These are phyloP conservation scores for Penstemon newberryi DNA, from an alignment of 257 asterid species.

Conservation along the genomic window DNA sequence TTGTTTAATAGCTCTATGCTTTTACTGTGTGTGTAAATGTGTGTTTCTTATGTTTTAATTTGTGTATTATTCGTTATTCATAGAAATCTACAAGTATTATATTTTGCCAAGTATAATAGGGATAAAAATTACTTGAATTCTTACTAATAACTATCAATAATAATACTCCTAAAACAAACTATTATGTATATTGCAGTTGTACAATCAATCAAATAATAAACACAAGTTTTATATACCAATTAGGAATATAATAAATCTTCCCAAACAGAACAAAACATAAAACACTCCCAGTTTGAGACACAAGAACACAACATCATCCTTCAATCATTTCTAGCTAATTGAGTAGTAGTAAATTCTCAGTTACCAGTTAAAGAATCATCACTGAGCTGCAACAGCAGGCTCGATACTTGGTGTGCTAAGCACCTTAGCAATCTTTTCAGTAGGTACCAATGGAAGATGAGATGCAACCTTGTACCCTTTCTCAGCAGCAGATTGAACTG, in stretches of 20 bases:
- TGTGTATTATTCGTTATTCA: too few species aligned
- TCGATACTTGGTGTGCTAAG: slow-evolving; percentile 28
- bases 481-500: slow-evolving; percentile 61
- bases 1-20: too few species aligned
- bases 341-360: neutral
- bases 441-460: slow-evolving; percentile 79
- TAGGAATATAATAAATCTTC: neutral
- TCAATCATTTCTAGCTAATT: neutral
- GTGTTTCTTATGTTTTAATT: neutral
- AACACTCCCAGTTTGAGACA: neutral
- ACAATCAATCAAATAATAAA: neutral
- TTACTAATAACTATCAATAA: neutral
- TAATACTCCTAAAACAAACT: neutral
- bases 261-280: neutral
- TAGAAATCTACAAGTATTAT: too few species aligned
- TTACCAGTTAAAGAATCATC: neutral
- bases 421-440: slow-evolving; percentile 68
- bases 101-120: too few species aligned
- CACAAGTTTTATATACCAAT: neutral
- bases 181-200: too few species aligned
- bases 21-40: too few species aligned
- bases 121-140: too few species aligned
- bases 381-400: slow-evolving; percentile 33
- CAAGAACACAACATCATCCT: neutral
- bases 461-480: slow-evolving; percentile 75